phyloP scores from a whole-genome alignment of 805 yeast species.

The Debaryomyces castellii region DNA sequence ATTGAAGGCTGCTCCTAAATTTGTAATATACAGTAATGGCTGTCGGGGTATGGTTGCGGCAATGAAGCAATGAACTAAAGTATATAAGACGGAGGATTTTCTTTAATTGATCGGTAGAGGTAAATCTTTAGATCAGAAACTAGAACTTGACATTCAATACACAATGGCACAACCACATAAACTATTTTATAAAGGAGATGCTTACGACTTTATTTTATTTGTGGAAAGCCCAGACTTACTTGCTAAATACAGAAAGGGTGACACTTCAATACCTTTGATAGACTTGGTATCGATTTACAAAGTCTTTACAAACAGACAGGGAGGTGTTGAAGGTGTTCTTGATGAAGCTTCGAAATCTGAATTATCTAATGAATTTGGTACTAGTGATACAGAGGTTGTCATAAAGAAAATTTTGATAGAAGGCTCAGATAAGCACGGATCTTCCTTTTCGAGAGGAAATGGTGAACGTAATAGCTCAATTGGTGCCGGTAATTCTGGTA shows the following conservation, averaged over 20 bases:
- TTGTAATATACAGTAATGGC: background rate
- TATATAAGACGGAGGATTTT: background rate
- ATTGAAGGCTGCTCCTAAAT: background rate
- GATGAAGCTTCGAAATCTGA: conserved; percentile 71
- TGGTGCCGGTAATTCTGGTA: conserved; percentile 27
- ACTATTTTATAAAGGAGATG: conserved; percentile 64
- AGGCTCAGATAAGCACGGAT: conserved; percentile 53
- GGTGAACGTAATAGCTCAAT: conserved; percentile 48
- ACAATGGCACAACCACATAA: conserved; percentile 33
- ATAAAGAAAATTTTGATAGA: conserved; percentile 55
- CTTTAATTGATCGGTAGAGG: background rate
- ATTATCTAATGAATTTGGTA: conserved; percentile 68
- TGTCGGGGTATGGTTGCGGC: background rate
- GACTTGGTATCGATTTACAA: conserved; percentile 64
- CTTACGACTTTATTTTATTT: conserved; percentile 65
- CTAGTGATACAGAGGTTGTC: conserved; percentile 52
- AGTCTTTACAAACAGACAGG: conserved; percentile 58
- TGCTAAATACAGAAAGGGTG: conserved; percentile 49
- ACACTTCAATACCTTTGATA: conserved; percentile 54
- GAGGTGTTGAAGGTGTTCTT: conserved; percentile 71
- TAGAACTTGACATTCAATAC: background rate
- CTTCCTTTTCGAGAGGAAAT: conserved; percentile 17
- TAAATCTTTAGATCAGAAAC: background rate
- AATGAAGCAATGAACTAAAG: background rate
- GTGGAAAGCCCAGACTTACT: conserved; percentile 53